phyloP scores from a whole-genome alignment of 1,284 basidiomycete genomes.

The Ganoderma lucidum region DNA sequence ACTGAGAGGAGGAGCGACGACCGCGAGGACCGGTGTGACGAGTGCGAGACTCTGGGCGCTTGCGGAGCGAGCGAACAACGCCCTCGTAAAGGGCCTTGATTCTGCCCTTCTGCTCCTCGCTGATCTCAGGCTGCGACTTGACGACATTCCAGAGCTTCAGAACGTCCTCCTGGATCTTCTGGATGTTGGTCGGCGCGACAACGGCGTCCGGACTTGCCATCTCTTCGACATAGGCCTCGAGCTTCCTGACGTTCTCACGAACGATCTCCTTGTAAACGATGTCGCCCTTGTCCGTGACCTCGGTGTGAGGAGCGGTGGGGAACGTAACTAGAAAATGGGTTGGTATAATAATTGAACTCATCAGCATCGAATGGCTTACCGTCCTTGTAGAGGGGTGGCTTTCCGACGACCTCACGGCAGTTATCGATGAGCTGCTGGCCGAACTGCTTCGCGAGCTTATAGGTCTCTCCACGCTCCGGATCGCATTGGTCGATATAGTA shows the following conservation, averaged over 20 bases:
- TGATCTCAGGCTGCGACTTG: constrained; percentile 96
- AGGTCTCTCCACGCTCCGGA: constrained; percentile 87
- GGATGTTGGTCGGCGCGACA: constrained; percentile 85
- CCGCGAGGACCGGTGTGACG: constrained; percentile 66
- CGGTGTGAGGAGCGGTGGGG: constrained; percentile 96
- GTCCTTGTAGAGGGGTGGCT: constrained; percentile 92
- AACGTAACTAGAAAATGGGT: constrained; percentile 78
- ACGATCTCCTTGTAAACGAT: constrained; percentile 96
- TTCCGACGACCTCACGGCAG: constrained; percentile 84
- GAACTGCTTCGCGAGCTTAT: constrained; percentile 95
- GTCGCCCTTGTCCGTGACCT: constrained; percentile 93
- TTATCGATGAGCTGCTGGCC: constrained; percentile 97
- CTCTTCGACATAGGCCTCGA: constrained; percentile 98
- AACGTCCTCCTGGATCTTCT: constrained; percentile 97
- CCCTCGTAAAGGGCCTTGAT: constrained; percentile 98
- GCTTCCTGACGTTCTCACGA: constrained; percentile 94
- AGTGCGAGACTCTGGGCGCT: constrained; percentile 63
- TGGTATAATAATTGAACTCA: constrained; percentile 11
- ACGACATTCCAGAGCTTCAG: constrained; percentile 97
- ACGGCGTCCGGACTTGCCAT: constrained; percentile 96
- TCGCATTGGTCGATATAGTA: constrained; percentile 91
- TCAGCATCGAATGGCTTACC: constrained; percentile 56
- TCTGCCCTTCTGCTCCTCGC: constrained; percentile 95
- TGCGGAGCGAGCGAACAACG: constrained; percentile 85
- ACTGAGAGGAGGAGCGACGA: constrained; percentile 92